Base-by-base conservation (phyloP, 805 yeast genomes). In the Geotrichum ghanense region DNA sequence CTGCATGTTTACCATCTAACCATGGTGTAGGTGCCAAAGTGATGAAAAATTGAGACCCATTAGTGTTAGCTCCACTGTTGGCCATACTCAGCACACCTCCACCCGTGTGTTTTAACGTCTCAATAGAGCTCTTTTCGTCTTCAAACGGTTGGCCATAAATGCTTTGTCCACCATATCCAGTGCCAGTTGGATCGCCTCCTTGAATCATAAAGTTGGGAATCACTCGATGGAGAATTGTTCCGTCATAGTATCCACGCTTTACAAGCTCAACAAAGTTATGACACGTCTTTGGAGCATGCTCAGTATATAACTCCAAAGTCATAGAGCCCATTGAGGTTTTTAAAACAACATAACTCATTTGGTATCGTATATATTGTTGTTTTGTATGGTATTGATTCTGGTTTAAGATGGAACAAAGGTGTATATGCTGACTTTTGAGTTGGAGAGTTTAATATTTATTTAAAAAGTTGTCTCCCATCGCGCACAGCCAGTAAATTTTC, bases 71-170 rank as follows among this genome's bases (percentile, higher is more conserved):
- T 16, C 95, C 96, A 2, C 95, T 83, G 58, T 88, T 87, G 43
- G 95, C 96, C 96, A 87, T 87, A 1, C 95, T 83, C 52, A 87
- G 73, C 52, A 88, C 70, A 62, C 82, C 86, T 44, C 95, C 95
- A 53, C 73, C 73, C 52, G 82, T 87, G 58, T 86, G 95, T 45
- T 70, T 72, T 50, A 76, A 60, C 45, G 71, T 62, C 7, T 24
- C 21, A 4, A 35, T 53, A 10, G 56, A 56, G 48, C 48, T 42
- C 65, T 82, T 82, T 61, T 87, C 95, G 62, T 87, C 95, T 61
- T 84, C 95, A 52, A 81, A 81, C 52, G 79, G 78, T 52, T 78
- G 83, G 20, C 86, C 86, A 56, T 80, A 81, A 46, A 81, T 80
- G 22, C 82, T 76, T 55, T 75, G 81, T 46, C 87, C 87, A 39